Percentiles rank a stretch among this genome's conserved stretches.
These are phyloP conservation scores for Suillus fuscotomentosus DNA, from an alignment of 768 basidiomycete genomes.

Conservation along the genomic window DNA sequence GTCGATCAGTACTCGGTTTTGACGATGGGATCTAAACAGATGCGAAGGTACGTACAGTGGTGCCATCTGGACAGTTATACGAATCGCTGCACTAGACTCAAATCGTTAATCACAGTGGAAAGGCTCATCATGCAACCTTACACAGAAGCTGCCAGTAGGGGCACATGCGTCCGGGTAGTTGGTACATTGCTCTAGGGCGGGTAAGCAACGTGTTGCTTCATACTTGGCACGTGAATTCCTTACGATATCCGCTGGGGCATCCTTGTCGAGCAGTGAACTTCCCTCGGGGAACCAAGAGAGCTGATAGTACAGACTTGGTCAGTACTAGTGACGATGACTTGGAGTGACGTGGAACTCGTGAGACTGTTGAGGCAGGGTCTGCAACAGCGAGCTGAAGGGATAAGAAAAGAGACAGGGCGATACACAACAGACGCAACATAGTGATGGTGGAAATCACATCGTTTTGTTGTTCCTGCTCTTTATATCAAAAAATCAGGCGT, in stretches of 20 bases:
- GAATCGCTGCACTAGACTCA: constrained; percentile 12
- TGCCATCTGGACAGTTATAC: constrained; percentile 14
- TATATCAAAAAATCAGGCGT: neutral
- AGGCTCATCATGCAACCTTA: constrained; percentile 2
- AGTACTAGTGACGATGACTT: neutral
- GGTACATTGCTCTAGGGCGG: constrained; percentile 5
- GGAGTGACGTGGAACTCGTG: neutral
- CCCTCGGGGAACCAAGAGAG: neutral
- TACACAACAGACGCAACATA: neutral
- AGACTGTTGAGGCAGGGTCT: neutral
- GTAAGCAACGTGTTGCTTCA: neutral
- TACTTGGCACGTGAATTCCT: neutral
- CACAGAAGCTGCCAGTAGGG: constrained; percentile 18
- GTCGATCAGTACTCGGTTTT: constrained; percentile 3
- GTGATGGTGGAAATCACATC: neutral
- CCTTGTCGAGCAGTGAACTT: neutral
- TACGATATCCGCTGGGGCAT: neutral
- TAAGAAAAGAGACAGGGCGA: neutral
- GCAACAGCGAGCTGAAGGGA: neutral
- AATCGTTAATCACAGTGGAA: neutral
- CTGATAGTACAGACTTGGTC: neutral
- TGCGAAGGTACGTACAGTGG: constrained; percentile 10
- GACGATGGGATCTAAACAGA: neutral
- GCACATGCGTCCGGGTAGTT: constrained; percentile 19
- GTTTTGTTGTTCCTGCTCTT: neutral